Base-by-base conservation (phyloP, 169 alveolate genomes). In the Condylostoma magnum region DNA sequence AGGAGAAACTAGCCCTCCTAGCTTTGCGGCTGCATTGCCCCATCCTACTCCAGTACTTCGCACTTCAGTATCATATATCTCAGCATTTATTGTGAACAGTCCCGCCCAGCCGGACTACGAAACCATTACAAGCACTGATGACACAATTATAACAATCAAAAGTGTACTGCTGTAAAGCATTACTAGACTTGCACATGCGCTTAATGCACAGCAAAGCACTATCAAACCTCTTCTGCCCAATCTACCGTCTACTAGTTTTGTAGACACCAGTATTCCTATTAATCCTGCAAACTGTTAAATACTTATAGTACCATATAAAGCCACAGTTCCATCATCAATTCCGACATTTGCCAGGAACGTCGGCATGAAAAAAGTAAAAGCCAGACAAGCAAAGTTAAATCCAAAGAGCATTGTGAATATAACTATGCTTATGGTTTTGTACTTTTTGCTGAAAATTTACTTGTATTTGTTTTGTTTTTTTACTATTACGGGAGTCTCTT, bases 1-100 rank as follows among this genome's bases (percentile, higher is more conserved):
- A 27, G 73, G 73, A 22, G 73, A 63, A 4, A 44, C 73, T 3
- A 63, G 22, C 20, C 73, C 73, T 5, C 73, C 73, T 0, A 63
- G 10, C 6, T 33, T 63, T 25, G 50, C 34, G 22, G 31, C 38
- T 12, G 73, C 73, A 28, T 38, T 63, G 12, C 31, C 58, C 73
- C 73, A 63, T 5, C 73, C 73, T 15, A 22, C 30, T 41, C 58
- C 58, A 4, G 1, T 0, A 22, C 33, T 22, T 22, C 73, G 25
- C 20, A 63, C 46, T 27, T 43, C 58, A 15, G 58, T 33, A 20
- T 37, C 43, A 44, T 63, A 63, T 1, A 34, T 20, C 46, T 63
- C 73, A 15, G 73, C 31, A 18, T 25, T 43, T 18, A 63, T 63
- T 3, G 73, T 33, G 4, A 27, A 18, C 3, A 63, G 73, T 12